Base-by-base conservation (phyloP, 805 yeast species). In the Torulaspora franciscae region DNA sequence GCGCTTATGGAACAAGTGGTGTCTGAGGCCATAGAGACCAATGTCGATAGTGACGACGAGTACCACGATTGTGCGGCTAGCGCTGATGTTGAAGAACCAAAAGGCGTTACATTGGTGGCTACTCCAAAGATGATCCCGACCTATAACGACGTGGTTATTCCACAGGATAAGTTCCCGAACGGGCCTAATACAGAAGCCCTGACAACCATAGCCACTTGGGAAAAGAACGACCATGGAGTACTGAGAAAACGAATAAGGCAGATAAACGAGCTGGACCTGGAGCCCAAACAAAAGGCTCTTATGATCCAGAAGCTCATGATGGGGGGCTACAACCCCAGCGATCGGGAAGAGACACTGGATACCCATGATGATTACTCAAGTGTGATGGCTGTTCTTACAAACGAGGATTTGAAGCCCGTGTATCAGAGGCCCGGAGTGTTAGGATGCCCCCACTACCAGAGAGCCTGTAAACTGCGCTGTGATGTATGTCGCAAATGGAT, bases 381-480 rank as follows among this genome's bases (percentile, higher is more conserved):
- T 10, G 45, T 42, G 2, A 44, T 50, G 6, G 52, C 78, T 2
- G 58, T 70, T 2, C 62, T 80, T 1, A 68, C 75, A 0, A 74
- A 70, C 6, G 56, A 59, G 13, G 88, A 82, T 54, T 68, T 62
- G 33, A 45, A 54, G 17, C 77, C 81, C 1, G 65, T 79, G 0
- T 82, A 69, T 55, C 70, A 72, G 54, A 72, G 74, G 64, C 66
- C 68, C 10, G 68, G 68, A 2, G 67, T 76, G 1, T 61, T 82
- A 24, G 97, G 97, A 2, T 90, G 97, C 61, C 68, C 67, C 15
- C 97, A 90, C 65, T 90, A 90, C 65, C 84, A 80, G 57, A 69
- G 95, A 27, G 81, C 82, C 48, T 88, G 95, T 67, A 88, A 89
- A 61, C 64, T 85, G 40, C 93, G 86, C 57, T 90, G 97, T 59